A percentile compares a stretch with the other conserved stretches of the same genome.
These are phyloP conservation scores for Tetraselmis striata DNA, from an alignment of 139 green algal species.

Conservation along the genomic window DNA sequence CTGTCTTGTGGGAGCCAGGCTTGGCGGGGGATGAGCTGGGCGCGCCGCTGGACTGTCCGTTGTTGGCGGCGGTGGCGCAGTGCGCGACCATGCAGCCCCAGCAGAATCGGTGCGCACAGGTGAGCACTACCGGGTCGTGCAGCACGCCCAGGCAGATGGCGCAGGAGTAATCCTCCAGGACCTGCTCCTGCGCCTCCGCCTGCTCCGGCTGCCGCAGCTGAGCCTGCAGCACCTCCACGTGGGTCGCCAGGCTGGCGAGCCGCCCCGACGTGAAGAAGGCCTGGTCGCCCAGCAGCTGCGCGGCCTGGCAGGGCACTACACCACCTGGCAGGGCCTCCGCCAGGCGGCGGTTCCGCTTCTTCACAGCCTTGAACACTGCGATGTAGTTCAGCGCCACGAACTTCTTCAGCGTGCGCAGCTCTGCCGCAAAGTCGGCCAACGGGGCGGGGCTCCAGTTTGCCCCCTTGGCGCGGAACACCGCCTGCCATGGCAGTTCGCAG, in stretches of 20 bases:
- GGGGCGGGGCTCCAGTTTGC: conserved; percentile 3
- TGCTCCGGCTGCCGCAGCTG: not conserved
- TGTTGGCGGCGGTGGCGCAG: conserved; percentile 14
- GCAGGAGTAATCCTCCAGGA: not conserved
- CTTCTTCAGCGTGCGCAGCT: conserved; percentile 50
- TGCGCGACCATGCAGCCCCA: conserved; percentile 35
- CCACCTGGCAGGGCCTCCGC: conserved; percentile 5
- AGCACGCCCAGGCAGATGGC: conserved; percentile 1
- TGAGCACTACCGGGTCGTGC: conserved; percentile 7
- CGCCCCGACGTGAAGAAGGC: conserved; percentile 69
- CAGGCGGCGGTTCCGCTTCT: conserved; percentile 79
- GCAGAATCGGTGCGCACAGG: conserved; percentile 6
- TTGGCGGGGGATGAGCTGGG: not conserved
- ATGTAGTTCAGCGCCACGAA: conserved; percentile 79
- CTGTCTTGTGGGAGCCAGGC: not conserved
- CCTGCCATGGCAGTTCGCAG: too few species aligned
- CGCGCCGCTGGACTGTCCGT: not conserved
- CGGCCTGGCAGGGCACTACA: conserved; percentile 25
- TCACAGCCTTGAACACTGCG: conserved; percentile 69
- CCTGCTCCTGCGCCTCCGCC: not conserved
- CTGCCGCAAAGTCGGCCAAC: conserved; percentile 31
- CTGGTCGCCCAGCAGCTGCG: conserved; percentile 56
- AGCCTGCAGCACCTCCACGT: conserved; percentile 49
- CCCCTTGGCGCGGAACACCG: not conserved
- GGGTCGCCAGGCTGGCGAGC: conserved; percentile 59